Evolutionary conservation across 225 moss, liverwort and hornwort species (phyloP), one percentile per base, ranked within the genome.

Genomic region (Asterella californica): DNA sequence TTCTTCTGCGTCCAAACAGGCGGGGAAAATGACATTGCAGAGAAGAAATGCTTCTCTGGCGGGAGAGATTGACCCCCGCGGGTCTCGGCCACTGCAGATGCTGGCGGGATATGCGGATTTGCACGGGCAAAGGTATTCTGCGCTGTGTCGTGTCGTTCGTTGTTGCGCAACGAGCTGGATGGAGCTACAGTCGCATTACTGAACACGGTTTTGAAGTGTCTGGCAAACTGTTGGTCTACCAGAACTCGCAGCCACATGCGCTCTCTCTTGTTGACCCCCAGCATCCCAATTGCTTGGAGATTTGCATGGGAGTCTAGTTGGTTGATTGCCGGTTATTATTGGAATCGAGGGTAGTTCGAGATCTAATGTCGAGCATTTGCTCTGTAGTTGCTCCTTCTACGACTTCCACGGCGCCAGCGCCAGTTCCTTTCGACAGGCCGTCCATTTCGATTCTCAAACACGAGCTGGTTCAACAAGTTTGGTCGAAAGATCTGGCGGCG

Each of bases 101-200:
- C 71, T 25, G n/a, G 25, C n/a, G 71, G 71, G 71, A 67, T 42
- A 47, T 46, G 45, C 71, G 71, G 71, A 4, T 34, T 34, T 71
- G 45, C 46, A 71, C 46, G 25, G 46, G 46, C 19, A 47, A 71
- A 71, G 37, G 37, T 42, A 11, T 24, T n/a, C 48, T 46, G 25
- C 12, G 46, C 24, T 65, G 65, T 2, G 65, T 65, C 21, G 0
- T 33, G 30, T 65, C 2, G 65, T 30, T 65, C 30, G 21, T 65
- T 17, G 11, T 65, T 65, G 65, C 2, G 21, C 61, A n/a, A 62
- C 61, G 61, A 62, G 61, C 61, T 62, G 61, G 32, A 33, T 65
- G 65, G 65, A 65, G 65, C 65, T 65, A 65, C 65, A 18, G 65
- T 30, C 30, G 12, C 33, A 12, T 10, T 30, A 65, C 65, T 8